These are phyloP conservation scores for Colletotrichum orbiculare DNA, from an alignment of 2,329 filamentous ascomycete genomes.

Conservation along the genomic window DNA sequence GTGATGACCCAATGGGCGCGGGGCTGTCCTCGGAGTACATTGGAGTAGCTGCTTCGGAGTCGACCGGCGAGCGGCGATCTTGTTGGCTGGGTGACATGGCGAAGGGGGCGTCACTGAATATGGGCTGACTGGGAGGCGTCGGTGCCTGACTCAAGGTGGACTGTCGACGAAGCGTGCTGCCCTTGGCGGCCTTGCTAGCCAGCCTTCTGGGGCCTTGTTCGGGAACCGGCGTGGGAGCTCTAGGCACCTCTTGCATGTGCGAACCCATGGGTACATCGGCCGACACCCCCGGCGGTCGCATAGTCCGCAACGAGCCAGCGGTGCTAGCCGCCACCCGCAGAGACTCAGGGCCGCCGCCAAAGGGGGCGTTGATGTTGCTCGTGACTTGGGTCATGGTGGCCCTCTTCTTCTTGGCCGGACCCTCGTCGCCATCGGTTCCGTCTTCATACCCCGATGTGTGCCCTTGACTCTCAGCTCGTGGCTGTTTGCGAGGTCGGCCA, in stretches of 20 bases:
- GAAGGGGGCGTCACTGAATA: slow-evolving; percentile 57
- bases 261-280: slow-evolving; percentile 55
- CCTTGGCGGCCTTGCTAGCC: slow-evolving; percentile 46
- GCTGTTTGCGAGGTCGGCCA: slow-evolving; percentile 66
- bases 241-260: slow-evolving; percentile 77
- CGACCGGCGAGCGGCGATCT: slow-evolving; percentile 63
- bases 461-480: slow-evolving; percentile 58
- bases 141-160: slow-evolving; percentile 64
- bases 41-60: slow-evolving; percentile 64
- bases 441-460: slow-evolving; percentile 82
- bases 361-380: slow-evolving; percentile 76
- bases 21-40: slow-evolving; percentile 74
- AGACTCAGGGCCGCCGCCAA: slow-evolving; percentile 81
- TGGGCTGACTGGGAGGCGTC: slow-evolving; percentile 47
- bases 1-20: slow-evolving; percentile 88
- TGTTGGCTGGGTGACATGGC: slow-evolving; percentile 59
- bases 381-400: slow-evolving; percentile 81
- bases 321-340: slow-evolving; percentile 92
- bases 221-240: slow-evolving; percentile 82
- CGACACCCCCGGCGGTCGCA: slow-evolving; percentile 75
- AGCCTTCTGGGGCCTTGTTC: slow-evolving; percentile 48
- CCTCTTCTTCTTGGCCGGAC: slow-evolving; percentile 73
- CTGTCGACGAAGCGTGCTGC: slow-evolving; percentile 69
- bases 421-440: slow-evolving; percentile 69
- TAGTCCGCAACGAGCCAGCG: slow-evolving; percentile 85